A percentile compares a stretch with the other conserved stretches of the same genome.
Conservation (phyloP, 129 eudicot genomes). For the Pulicaria dysenterica region DNA sequence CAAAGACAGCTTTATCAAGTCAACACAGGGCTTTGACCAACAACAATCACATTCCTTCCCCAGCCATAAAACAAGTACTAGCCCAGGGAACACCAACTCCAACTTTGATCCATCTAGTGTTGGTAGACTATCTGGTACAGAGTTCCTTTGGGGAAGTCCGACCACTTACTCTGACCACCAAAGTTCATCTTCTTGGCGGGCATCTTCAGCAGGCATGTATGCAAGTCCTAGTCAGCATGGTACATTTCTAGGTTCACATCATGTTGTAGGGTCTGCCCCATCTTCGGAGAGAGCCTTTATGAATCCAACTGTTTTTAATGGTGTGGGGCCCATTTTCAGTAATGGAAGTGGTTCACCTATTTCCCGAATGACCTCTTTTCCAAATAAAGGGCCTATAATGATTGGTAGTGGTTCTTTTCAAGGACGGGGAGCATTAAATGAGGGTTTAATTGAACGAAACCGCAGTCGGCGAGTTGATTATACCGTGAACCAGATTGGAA, state of each 20-base stretch:
- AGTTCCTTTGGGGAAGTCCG: constrained; percentile 98
- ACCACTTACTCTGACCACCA: constrained; percentile 49
- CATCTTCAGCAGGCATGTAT: constrained; percentile 56
- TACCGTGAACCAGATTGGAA: constrained; percentile 65
- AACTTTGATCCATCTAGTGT: constrained; percentile 52
- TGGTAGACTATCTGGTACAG: constrained; percentile 83
- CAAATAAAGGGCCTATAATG: constrained; percentile 60
- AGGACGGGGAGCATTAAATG: constrained; percentile 45
- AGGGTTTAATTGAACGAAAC: constrained; percentile 55
- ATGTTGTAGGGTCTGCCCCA: constrained; percentile 91
- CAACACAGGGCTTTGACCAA: constrained; percentile 43
- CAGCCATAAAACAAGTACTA: constrained; percentile 42
- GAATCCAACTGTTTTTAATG: constrained; percentile 47
- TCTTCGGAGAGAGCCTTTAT: constrained; percentile 62
- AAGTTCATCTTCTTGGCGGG: constrained; percentile 65
- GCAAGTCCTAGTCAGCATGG: constrained; percentile 53
- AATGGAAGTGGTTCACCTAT: constrained; percentile 69
- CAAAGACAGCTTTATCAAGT: constrained; percentile 46
- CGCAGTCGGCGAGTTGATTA: constrained; percentile 62
- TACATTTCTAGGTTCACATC: constrained; percentile 50
- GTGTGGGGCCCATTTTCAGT: constrained; percentile 42
- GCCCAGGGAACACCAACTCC: constrained; percentile 56
- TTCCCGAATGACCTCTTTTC: constrained; percentile 63
- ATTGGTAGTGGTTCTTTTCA: constrained; percentile 63
- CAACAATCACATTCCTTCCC: constrained; percentile 59